Percentiles rank a stretch among this genome's conserved stretches.
phyloP scores from a whole-genome alignment of 2,329 filamentous ascomycete species.

The Rugonectria rugulosa region DNA sequence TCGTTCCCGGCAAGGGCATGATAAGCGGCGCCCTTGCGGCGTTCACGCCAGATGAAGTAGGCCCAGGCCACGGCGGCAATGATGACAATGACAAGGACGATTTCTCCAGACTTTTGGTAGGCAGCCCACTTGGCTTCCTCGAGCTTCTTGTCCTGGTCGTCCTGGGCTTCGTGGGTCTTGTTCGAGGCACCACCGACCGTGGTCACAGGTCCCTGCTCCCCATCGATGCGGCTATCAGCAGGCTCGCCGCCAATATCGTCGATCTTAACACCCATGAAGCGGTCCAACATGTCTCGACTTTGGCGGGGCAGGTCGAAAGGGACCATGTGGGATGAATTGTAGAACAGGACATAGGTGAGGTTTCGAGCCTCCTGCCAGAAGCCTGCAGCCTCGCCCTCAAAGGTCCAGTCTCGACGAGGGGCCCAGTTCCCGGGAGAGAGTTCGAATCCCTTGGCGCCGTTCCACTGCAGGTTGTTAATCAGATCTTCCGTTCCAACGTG shows the following conservation, averaged over 20 bases:
- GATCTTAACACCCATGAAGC: conserved; percentile 94
- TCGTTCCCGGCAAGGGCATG: conserved; percentile 55
- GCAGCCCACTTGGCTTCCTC: conserved; percentile 87
- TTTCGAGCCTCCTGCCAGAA: conserved; percentile 96
- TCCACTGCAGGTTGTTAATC: conserved; percentile 91
- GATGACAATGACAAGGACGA: conserved; percentile 82
- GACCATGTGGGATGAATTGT: conserved; percentile 98
- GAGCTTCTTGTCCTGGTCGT: conserved; percentile 68
- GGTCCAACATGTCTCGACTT: conserved; percentile 94
- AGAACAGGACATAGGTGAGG: conserved; percentile 92
- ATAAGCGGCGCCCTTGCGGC: conserved; percentile 64
- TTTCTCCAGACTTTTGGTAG: conserved; percentile 86
- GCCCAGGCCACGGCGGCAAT: conserved; percentile 78
- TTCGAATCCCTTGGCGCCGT: conserved; percentile 91
- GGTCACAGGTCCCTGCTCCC: conserved; percentile 80
- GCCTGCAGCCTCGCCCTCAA: conserved; percentile 86
- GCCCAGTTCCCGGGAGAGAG: conserved; percentile 86
- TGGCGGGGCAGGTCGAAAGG: conserved; percentile 91
- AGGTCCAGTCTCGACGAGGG: conserved; percentile 92
- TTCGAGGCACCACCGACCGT: conserved; percentile 76
- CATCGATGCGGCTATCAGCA: conserved; percentile 81
- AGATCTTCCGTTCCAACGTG: conserved; percentile 92
- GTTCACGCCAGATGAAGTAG: conserved; percentile 72
- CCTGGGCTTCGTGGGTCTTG: conserved; percentile 62
- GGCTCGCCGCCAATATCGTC: conserved; percentile 83